A percentile compares a stretch with the other conserved stretches of the same genome.
Conservation (phyloP, 2,329 filamentous ascomycete genomes). For the Scedosporium minutisporum region DNA sequence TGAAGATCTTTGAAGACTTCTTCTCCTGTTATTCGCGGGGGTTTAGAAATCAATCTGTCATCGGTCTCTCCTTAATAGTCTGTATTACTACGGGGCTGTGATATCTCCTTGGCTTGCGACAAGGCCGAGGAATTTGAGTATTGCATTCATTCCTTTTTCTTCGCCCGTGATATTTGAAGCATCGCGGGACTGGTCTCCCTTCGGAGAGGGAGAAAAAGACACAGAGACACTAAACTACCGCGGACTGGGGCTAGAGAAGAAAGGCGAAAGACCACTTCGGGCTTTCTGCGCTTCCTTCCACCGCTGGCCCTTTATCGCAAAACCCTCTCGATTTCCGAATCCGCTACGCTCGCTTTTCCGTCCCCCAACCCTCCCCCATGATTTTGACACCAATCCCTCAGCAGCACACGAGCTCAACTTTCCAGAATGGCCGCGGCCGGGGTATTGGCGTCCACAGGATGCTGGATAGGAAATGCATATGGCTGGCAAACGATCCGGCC, state of each 20-base stretch:
- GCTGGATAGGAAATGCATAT: conserved; percentile 31
- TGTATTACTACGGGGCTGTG: neutral
- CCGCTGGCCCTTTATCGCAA: neutral
- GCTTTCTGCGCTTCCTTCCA: neutral
- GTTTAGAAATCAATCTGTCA: neutral
- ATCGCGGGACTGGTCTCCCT: neutral
- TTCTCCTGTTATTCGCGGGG: neutral
- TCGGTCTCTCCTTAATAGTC: neutral
- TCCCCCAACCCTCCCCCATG: conserved; percentile 28
- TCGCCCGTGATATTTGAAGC: neutral
- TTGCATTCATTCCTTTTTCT: neutral
- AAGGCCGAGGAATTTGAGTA: neutral
- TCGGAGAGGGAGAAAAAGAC: neutral
- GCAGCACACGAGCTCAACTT: conserved; percentile 33
- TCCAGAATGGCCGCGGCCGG: conserved; percentile 45
- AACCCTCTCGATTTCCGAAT: neutral
- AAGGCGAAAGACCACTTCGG: neutral
- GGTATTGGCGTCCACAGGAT: conserved; percentile 33
- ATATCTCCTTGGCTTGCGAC: neutral
- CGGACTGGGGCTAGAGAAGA: neutral
- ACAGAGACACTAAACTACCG: neutral
- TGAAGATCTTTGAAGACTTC: neutral
- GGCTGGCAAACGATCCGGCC: conserved; percentile 23
- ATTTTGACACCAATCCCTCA: conserved; percentile 32
- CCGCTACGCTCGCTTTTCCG: neutral